Percentiles rank a stretch among this genome's conserved stretches.
phyloP scores from a whole-genome alignment of 1,284 basidiomycete species.

The Peniophora sp. region DNA sequence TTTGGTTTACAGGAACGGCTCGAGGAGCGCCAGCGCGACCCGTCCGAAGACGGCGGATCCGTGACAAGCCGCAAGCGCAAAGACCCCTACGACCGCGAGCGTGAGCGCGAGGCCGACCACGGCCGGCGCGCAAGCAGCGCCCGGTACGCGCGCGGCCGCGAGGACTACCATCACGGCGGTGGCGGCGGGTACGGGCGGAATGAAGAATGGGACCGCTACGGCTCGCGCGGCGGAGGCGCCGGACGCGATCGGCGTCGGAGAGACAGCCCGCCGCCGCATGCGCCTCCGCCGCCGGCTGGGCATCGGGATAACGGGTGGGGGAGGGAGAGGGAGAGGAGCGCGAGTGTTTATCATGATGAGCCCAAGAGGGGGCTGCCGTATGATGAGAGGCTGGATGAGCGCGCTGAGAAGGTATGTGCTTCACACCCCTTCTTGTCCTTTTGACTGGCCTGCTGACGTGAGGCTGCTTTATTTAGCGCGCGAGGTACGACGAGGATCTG shows the following conservation, averaged over 20 bases:
- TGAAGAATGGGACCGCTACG: conserved; percentile 27
- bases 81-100: conserved; percentile 50
- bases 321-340: conserved; percentile 44
- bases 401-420: conserved; percentile 54
- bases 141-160: conserved; percentile 33
- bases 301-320: conserved; percentile 27
- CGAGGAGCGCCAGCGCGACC: conserved; percentile 65
- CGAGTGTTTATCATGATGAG: conserved; percentile 37
- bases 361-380: conserved; percentile 36
- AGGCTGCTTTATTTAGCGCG: conserved; percentile 30
- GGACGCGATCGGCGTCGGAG: conserved; percentile 41
- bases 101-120: conserved; percentile 26
- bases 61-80: conserved; percentile 70
- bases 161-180: conserved; percentile 28
- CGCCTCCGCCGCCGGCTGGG: no score
- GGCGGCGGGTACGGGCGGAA: conserved; percentile 26
- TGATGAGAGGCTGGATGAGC: conserved; percentile 37
- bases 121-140: conserved; percentile 29
- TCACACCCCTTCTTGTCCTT: conserved; percentile 3
- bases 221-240: conserved; percentile 29
- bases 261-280: no score
- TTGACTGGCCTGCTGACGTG: conserved; percentile 3
- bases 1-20: conserved; percentile 39
- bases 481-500: conserved; percentile 37
- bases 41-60: conserved; percentile 72